Evolutionary conservation across 148 eudicot genomes (phyloP).

Genomic region (Gaultheria prostrata): DNA sequence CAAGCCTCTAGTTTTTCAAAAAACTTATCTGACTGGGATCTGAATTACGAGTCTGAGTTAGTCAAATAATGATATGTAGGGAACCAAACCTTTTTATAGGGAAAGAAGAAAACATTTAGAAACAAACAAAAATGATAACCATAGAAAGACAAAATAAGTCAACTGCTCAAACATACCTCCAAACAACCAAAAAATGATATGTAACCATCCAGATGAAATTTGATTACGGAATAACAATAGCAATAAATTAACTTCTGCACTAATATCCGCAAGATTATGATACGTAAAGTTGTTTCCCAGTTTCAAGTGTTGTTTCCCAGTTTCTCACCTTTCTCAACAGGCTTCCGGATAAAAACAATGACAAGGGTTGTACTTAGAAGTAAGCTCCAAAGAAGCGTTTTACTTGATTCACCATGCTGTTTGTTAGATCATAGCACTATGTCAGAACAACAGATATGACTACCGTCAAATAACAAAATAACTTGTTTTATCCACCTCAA

Average conservation of each 20-base stretch:
- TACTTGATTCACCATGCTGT: slow-evolving; percentile 30
- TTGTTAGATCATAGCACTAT: not conserved
- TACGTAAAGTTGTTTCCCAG: not conserved
- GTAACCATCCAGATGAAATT: not conserved
- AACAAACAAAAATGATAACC: not conserved
- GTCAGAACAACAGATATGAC: slow-evolving; percentile 5
- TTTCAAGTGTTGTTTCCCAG: not conserved
- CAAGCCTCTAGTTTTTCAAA: not conserved
- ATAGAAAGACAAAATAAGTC: not conserved
- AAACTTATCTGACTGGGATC: not conserved
- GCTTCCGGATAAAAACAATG: slow-evolving; percentile 35
- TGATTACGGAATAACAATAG: not conserved
- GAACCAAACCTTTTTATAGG: not conserved
- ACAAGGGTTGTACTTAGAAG: slow-evolving; percentile 33
- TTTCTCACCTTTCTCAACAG: slow-evolving; percentile 64
- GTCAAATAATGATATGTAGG: not conserved
- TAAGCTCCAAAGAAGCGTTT: slow-evolving; percentile 35
- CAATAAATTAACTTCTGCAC: not conserved
- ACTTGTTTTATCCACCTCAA: not conserved
- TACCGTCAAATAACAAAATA: not conserved
- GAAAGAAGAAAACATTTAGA: not conserved
- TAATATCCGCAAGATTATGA: not conserved
- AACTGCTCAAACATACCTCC: not conserved
- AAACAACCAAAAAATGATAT: not conserved
- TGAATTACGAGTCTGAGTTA: not conserved